A percentile compares a stretch with the other conserved stretches of the same genome.
phyloP scores from a whole-genome alignment of 2,329 filamentous ascomycete genomes.

The Grosmannia penicillata region DNA sequence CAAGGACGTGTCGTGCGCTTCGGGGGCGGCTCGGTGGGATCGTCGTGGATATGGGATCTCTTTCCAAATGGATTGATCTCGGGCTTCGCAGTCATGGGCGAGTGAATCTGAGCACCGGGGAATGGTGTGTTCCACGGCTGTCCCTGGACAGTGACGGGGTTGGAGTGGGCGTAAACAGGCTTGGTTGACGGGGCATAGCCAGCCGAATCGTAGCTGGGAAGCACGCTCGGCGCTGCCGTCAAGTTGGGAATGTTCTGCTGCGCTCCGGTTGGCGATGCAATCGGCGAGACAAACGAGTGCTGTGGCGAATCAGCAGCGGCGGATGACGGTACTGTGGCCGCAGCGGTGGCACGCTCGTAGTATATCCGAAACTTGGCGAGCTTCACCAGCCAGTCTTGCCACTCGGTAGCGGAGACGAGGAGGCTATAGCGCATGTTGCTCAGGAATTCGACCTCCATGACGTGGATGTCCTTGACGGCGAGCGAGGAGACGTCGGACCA shows the following conservation, averaged over 20 bases:
- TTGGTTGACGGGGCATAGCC: constrained; percentile 1
- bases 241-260: constrained; percentile 10
- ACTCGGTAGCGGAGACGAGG: constrained; percentile 71
- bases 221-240: background rate
- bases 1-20: constrained; percentile 27
- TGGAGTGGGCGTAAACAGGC: background rate
- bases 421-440: constrained; percentile 97
- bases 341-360: constrained; percentile 51
- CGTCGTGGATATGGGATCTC: constrained; percentile 32
- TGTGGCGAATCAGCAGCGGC: constrained; percentile 19
- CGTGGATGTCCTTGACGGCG: constrained; percentile 84
- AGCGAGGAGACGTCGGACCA: constrained; percentile 98
- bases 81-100: constrained; percentile 33
- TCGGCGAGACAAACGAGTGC: constrained; percentile 27
- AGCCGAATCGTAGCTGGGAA: background rate
- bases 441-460: constrained; percentile 99
- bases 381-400: constrained; percentile 75
- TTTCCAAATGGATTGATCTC: constrained; percentile 30
- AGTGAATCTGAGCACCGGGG: constrained; percentile 25
- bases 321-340: constrained; percentile 12
- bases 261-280: constrained; percentile 31
- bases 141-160: background rate
- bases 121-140: background rate
- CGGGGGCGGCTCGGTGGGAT: constrained; percentile 36
- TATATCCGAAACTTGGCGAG: constrained; percentile 72